These are phyloP conservation scores for Exophiala oligosperma DNA, from an alignment of 2,329 filamentous ascomycete species.

Conservation along the genomic window DNA sequence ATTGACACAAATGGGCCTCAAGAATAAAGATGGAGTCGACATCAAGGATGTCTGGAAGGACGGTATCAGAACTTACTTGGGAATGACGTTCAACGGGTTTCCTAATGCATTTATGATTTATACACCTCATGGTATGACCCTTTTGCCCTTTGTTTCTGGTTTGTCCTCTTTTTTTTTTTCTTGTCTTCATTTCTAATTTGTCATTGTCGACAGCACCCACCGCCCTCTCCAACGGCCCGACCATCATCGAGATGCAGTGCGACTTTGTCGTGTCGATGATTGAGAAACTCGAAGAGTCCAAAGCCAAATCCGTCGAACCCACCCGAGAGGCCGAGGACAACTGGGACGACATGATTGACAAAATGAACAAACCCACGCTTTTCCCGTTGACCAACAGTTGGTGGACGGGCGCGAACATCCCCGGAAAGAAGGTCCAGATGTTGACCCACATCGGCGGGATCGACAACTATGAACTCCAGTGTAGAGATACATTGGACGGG, in stretches of 20 bases:
- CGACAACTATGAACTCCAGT: constrained; percentile 17
- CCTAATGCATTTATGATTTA: constrained; percentile 55
- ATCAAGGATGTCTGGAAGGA: constrained; percentile 40
- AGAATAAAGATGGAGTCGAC: constrained; percentile 33
- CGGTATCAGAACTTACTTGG: constrained; percentile 44
- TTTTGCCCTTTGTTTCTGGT: neutral
- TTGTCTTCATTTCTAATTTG: neutral
- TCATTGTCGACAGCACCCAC: constrained; percentile 27
- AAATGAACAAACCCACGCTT: constrained; percentile 48
- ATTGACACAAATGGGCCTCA: constrained; percentile 42
- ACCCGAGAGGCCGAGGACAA: constrained; percentile 44
- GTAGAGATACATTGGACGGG: constrained; percentile 8
- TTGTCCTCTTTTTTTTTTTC: neutral
- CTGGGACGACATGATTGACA: constrained; percentile 54
- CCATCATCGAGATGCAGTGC: constrained; percentile 51
- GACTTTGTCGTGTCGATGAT: constrained; percentile 52
- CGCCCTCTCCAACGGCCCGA: constrained; percentile 37
- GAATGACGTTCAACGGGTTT: constrained; percentile 43
- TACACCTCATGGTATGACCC: constrained; percentile 48
- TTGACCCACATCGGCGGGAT: constrained; percentile 20
- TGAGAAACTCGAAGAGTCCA: constrained; percentile 47
- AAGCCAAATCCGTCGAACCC: constrained; percentile 53
- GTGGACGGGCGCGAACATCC: constrained; percentile 58
- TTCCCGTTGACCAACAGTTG: constrained; percentile 54
- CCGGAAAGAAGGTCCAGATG: constrained; percentile 46